These are phyloP conservation scores for Tylopilus vinaceipallidus DNA, from an alignment of 768 basidiomycete species.

Conservation along the genomic window DNA sequence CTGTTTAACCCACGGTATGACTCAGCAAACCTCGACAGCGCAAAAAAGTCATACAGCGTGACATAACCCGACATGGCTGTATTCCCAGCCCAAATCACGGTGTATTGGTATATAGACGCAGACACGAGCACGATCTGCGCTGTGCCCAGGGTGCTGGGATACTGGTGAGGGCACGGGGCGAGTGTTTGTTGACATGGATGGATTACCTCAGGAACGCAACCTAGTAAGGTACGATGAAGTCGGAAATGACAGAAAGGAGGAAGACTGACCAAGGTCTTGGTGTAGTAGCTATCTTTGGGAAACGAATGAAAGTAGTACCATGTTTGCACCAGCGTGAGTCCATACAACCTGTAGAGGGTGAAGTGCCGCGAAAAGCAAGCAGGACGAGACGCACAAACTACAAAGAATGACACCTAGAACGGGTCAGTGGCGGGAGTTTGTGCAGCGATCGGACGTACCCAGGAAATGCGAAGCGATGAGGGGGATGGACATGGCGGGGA, in stretches of 20 bases:
- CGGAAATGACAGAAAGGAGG: not conserved
- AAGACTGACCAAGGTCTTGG: slow-evolving; percentile 32
- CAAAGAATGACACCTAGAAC: slow-evolving; percentile 31
- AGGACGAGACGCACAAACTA: slow-evolving; percentile 24
- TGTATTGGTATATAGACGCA: slow-evolving; percentile 33
- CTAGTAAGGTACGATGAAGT: slow-evolving; percentile 8
- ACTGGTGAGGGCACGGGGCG: not conserved
- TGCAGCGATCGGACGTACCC: slow-evolving; percentile 11
- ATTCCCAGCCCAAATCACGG: slow-evolving; percentile 29
- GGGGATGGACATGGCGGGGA: slow-evolving; percentile 20
- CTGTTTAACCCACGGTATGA: slow-evolving; percentile 8
- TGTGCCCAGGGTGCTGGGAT: slow-evolving; percentile 25
- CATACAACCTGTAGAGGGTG: slow-evolving; percentile 30
- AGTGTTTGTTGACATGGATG: not conserved
- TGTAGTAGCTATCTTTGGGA: slow-evolving; percentile 28
- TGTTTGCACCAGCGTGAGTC: slow-evolving; percentile 35
- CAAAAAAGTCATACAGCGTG: slow-evolving; percentile 21
- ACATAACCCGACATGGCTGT: slow-evolving; percentile 24
- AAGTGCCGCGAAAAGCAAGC: not conserved
- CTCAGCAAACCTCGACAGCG: not conserved
- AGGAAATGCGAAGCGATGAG: slow-evolving; percentile 31
- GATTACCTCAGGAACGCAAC: slow-evolving; percentile 30
- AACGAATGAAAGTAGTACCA: slow-evolving; percentile 34
- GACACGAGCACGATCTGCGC: slow-evolving; percentile 30
- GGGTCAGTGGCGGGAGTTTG: slow-evolving; percentile 4